Base-by-base conservation (phyloP, 2,329 filamentous ascomycete species). In the Aspergillus cejpii region DNA sequence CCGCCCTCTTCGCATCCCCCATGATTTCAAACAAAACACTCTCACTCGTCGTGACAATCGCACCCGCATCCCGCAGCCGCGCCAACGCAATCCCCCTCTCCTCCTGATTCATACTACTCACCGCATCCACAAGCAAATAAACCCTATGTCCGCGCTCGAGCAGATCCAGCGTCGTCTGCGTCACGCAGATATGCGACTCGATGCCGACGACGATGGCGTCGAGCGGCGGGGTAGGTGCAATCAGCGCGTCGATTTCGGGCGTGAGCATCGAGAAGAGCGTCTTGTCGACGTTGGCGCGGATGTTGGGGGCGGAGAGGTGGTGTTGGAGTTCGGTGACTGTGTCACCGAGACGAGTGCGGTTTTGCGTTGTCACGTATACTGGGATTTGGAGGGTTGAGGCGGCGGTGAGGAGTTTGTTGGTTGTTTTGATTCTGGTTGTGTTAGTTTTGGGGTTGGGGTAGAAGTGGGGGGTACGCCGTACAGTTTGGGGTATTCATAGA, bases 151-250 rank as follows among this genome's bases (percentile, higher is more conserved):
- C 89, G 1, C 76, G 75, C 17, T 74, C 72, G 34, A 92, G 71
- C 39, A 94, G 71, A 70, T 96, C 91, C 33, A 96, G 75, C 12
- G 87, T 81, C 33, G 91, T 96, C 75, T 97, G 91, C 49, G 87
- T 90, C 23, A 97, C 82, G 73, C 91, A 97, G 63, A 97, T 92
- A 69, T 97, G 91, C 31, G 81, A 80, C 70, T 97, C 91, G 62
- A 97, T 95, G 28, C 91, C 91, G 12, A 95, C 84, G 51, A 97
- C 80, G 44, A 87, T 84, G 42, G 88, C 77, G 57, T 83, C 77
- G 17, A 78, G 70, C 1, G 61, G 62, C 1, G 66, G 3, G 54
- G 36, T 31, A 53, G 28, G 8, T 62, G 55, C 1, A 64, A 47
- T n/a, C 5, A 61, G 56, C 3, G 68, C 56, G 20, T 74, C 70